phyloP scores from a whole-genome alignment of 208 protist species.

The Trypanosoma theileri region DNA sequence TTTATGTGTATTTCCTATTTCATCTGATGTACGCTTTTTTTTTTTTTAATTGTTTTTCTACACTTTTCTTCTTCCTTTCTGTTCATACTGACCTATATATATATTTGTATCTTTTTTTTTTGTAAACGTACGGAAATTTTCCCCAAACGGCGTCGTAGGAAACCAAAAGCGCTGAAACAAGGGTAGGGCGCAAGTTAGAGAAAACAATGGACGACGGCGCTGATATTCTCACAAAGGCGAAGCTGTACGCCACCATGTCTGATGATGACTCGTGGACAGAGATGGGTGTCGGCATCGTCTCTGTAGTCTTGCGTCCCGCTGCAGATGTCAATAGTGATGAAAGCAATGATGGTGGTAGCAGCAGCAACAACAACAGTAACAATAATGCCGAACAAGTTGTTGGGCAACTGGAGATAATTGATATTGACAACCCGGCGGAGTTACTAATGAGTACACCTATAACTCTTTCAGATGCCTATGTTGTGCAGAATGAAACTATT shows the following conservation, averaged over 20 bases:
- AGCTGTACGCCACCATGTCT: conserved; percentile 60
- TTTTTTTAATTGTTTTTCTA: conserved; percentile 4
- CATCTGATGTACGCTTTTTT: conserved; percentile 2
- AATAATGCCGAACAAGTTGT: conserved; percentile 27
- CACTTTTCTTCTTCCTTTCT: conserved; percentile 12
- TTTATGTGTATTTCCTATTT: background rate
- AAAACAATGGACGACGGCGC: conserved; percentile 13
- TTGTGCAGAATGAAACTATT: conserved; percentile 67
- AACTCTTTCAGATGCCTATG: conserved; percentile 60
- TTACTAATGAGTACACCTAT: conserved; percentile 68
- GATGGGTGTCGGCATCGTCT: conserved; percentile 68
- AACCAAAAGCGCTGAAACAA: background rate
- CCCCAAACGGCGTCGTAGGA: background rate
- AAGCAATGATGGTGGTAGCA: conserved; percentile 9
- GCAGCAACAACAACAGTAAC: conserved; percentile 1
- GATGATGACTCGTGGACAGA: conserved; percentile 55
- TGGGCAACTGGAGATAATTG: conserved; percentile 50
- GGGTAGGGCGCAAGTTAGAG: background rate
- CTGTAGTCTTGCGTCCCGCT: conserved; percentile 23
- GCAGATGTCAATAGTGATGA: conserved; percentile 12
- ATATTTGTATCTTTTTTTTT: background rate
- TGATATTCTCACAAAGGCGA: conserved; percentile 68
- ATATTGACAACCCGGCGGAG: conserved; percentile 51
- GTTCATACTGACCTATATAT: conserved; percentile 4
- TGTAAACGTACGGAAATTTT: background rate